Conservation (phyloP, 2,329 filamentous ascomycete genomes). For the Sclerotinia nivalis region DNA sequence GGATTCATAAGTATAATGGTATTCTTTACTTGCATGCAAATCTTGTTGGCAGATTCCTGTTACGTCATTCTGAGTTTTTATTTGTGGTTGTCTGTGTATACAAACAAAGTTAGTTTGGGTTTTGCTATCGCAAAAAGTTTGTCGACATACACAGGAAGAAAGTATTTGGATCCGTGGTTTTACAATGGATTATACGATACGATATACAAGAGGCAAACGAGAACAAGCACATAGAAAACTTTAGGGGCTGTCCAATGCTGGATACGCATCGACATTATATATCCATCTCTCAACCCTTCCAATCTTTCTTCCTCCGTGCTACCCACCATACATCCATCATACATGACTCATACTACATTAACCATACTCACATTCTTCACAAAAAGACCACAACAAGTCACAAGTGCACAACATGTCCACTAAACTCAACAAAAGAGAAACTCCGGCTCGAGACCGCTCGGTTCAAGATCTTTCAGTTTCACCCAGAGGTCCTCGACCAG, state of each 20-base stretch:
- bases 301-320: constrained; percentile 7
- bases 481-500: constrained; percentile 30
- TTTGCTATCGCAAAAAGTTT: background rate
- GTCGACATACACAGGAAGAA: background rate
- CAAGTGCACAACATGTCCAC: background rate
- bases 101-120: background rate
- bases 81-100: background rate
- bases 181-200: background rate
- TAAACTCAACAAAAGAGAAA: constrained; percentile 1
- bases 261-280: background rate
- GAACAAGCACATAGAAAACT: background rate
- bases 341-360: background rate
- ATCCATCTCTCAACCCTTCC: background rate
- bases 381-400: background rate
- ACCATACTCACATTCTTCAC: background rate
- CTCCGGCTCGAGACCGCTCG: background rate
- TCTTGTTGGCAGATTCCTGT: background rate
- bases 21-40: background rate
- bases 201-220: background rate
- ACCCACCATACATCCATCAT: background rate
- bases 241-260: background rate
- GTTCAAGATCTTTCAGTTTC: background rate
- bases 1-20: background rate
- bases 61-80: background rate
- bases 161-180: background rate